phyloP scores from a whole-genome alignment of 2,329 filamentous ascomycete species.

The Scedosporium boydii region DNA sequence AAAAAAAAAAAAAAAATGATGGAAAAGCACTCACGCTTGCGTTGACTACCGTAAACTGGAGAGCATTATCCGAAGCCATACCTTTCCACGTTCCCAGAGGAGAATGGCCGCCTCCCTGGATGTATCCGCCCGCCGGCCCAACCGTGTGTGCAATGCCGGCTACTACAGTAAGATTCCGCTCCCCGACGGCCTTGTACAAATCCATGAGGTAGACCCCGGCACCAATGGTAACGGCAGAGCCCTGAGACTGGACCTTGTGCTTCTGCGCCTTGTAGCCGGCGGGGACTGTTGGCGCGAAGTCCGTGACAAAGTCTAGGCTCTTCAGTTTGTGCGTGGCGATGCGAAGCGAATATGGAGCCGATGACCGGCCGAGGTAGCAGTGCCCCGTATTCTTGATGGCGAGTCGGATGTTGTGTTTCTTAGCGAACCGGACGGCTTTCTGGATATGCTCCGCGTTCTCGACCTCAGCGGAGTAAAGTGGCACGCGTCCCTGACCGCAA shows the following conservation, averaged over 20 bases:
- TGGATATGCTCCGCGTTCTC: constrained; percentile 22
- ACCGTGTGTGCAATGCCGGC: constrained; percentile 41
- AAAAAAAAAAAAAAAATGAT: too few relatives aligned
- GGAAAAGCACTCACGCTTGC: constrained; percentile 12
- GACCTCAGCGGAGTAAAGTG: constrained; percentile 24
- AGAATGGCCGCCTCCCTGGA: constrained; percentile 49
- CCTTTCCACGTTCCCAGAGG: constrained; percentile 31
- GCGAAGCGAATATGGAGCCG: constrained; percentile 18
- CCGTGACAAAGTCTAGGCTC: constrained; percentile 13
- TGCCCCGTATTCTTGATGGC: constrained; percentile 24
- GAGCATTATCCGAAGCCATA: constrained; percentile 36
- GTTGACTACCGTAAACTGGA: constrained; percentile 34
- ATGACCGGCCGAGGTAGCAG: constrained; percentile 11
- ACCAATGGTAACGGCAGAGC: constrained; percentile 43
- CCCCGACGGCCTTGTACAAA: constrained; percentile 14
- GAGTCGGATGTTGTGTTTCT: constrained; percentile 24
- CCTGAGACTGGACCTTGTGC: constrained; percentile 11
- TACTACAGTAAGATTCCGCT: constrained; percentile 18
- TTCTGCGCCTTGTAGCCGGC: neutral
- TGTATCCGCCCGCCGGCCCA: constrained; percentile 49
- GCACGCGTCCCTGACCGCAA: constrained; percentile 24
- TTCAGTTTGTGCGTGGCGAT: constrained; percentile 31
- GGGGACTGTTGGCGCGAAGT: constrained; percentile 14
- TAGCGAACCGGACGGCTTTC: constrained; percentile 26
- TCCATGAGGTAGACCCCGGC: constrained; percentile 42